These are phyloP conservation scores for Hippophae rhamnoides DNA, from an alignment of 306 rosid genomes.

Conservation along the genomic window DNA sequence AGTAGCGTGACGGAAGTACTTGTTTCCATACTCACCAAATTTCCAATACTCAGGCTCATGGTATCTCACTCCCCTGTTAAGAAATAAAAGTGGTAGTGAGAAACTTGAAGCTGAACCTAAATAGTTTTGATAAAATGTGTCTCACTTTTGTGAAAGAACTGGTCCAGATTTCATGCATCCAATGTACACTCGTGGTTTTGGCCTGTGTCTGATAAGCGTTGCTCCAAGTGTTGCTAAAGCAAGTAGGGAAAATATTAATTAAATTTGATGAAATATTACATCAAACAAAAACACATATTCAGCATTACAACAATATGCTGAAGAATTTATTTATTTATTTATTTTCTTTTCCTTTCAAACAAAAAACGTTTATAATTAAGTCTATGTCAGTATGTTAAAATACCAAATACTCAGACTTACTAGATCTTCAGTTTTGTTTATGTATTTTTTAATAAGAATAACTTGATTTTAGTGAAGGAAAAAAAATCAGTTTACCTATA, in stretches of 20 bases:
- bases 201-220: slow-evolving; percentile 80
- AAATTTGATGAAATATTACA: slow-evolving; percentile 1
- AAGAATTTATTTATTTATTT: too few relatives aligned
- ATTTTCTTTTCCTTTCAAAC: too few relatives aligned
- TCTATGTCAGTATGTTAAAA: too few relatives aligned
- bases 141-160: slow-evolving; percentile 80
- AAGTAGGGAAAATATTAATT: slow-evolving; percentile 15
- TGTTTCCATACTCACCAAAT: slow-evolving; percentile 93
- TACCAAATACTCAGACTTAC: too few relatives aligned
- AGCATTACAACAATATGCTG: too few relatives aligned
- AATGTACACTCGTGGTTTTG: slow-evolving; percentile 62
- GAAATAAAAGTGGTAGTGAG: slow-evolving; percentile 19
- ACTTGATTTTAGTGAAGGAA: background rate
- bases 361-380: too few relatives aligned
- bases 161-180: slow-evolving; percentile 99
- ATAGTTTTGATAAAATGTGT: slow-evolving; percentile 1
- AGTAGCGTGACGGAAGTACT: slow-evolving; percentile 96
- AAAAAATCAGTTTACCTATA: slow-evolving; percentile 46
- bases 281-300: slow-evolving; percentile 2
- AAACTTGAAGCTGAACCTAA: slow-evolving; percentile 19
- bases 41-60: slow-evolving; percentile 98
- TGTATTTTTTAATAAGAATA: too few relatives aligned
- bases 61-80: slow-evolving; percentile 87
- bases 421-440: too few relatives aligned
- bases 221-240: slow-evolving; percentile 86